Conservation (phyloP, 1,284 basidiomycete species). For the Microbotryum violaceum region DNA sequence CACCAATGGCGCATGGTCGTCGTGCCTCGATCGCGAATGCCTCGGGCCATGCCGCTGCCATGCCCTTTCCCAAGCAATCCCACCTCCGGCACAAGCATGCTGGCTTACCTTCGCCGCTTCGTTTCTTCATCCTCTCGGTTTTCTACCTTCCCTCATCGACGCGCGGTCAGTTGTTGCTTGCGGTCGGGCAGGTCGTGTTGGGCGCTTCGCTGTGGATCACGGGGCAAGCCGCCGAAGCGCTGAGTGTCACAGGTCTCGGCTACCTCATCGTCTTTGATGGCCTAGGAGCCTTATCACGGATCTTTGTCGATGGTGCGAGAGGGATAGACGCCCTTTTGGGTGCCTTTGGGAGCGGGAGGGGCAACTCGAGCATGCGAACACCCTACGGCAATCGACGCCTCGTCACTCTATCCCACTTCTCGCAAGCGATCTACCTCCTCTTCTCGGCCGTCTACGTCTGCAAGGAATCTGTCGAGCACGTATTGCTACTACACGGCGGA, state of each 20-base stretch:
- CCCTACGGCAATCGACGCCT: constrained; percentile 67
- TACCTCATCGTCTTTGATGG: constrained; percentile 94
- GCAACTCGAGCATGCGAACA: constrained; percentile 40
- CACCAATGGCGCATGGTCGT: not conserved
- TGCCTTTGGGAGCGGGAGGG: constrained; percentile 8
- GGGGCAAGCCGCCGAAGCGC: constrained; percentile 82
- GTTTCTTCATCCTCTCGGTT: constrained; percentile 21
- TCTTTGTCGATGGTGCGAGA: constrained; percentile 46
- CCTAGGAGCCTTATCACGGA: constrained; percentile 53
- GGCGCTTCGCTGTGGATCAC: constrained; percentile 68
- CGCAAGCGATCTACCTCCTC: constrained; percentile 79
- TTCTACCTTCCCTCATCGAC: constrained; percentile 40
- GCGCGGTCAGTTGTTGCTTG: constrained; percentile 44
- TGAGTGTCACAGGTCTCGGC: constrained; percentile 80
- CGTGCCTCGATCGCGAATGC: not conserved
- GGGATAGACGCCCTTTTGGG: constrained; percentile 33
- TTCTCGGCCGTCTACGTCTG: constrained; percentile 87
- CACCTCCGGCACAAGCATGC: constrained; percentile 22
- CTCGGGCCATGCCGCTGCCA: constrained; percentile 16
- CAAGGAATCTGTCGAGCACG: constrained; percentile 82
- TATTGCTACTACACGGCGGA: constrained; percentile 49
- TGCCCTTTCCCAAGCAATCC: constrained; percentile 7
- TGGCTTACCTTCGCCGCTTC: constrained; percentile 34
- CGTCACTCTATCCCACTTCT: constrained; percentile 71
- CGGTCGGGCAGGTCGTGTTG: constrained; percentile 45